Evolutionary conservation across 2,329 filamentous ascomycete species (phyloP), one percentile per base, ranked within the genome.

Genomic region (Scytalidium lignicola): DNA sequence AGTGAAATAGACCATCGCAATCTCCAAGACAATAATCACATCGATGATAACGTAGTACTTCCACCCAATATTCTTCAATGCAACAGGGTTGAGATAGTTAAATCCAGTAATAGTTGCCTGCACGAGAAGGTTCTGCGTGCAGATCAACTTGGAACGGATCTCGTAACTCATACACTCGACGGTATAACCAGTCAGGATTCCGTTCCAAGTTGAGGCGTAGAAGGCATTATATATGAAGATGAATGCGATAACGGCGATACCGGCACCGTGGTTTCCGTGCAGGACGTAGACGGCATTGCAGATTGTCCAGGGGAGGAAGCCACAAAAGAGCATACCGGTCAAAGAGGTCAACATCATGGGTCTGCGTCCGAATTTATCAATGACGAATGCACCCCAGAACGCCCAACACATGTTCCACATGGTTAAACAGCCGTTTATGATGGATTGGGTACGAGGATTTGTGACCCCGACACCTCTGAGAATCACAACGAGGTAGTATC

Each of bases 191-290:
- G 71, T 37, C 32, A 37, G n/a, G 32, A 37, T 37, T 7, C 32
- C 32, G 32, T 37, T 37, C 32, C 32, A 37, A 17, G 32, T 37
- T n/a, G 32, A 15, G n/a, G 32, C 63, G 60, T 75, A 75, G 47
- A 67, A 65, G 47, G 71, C 68, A 55, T 65, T 71, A 62, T 68
- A 74, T 46, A 73, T 62, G 58, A 73, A 78, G 26, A 78, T 67
- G 58, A 71, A 70, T 13, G 67, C 69, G 46, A 78, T 69, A n/a
- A 75, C 71, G 3, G 66, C 69, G 43, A 67, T 64, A 15, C 71
- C 72, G 18, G 67, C 66, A 5, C 58, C 43, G 22, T 42, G 21
- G 13, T 46, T 44, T 57, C 32, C 32, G 32, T 37, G 32, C 7
- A 37, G 7, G 8, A 37, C 32, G n/a, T 37, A 37, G 32, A 37